Evolutionary conservation across 345 rosid species (phyloP), one percentile per base, ranked within the genome.

Genomic region (Aegle marmelos): DNA sequence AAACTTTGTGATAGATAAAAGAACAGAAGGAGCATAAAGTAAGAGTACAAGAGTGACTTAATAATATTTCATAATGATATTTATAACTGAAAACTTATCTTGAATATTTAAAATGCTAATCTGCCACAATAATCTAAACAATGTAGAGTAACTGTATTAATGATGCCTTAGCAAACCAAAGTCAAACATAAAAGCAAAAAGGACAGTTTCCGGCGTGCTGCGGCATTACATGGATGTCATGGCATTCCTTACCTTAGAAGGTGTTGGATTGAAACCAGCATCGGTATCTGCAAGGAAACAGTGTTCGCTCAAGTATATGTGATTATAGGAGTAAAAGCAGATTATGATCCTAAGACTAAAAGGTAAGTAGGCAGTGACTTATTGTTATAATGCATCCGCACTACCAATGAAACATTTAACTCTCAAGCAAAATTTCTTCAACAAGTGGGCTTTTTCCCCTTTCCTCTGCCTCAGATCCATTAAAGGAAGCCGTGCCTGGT

Each of bases 331-430:
- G 28, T 31, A 37, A 37, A 48, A 58, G 62, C 31, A 25, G 61
- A 56, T 17, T 13, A 50, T 25, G 22, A 25, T 6, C 41, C 7
- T 2, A 54, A 6, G 69, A 74, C 45, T 41, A 16, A 7, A 75
- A 45, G 25, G 60, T 14, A 22, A 22, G 31, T 31, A 30, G 10
- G 21, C 30, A 61, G 28, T 41, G 48, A 63, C 45, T 34, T 62
- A 11, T 60, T 60, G 50, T 25, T 22, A 13, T 45, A 74, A 66
- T 58, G 59, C 39, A 78, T n/a, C 39, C 11, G 72, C 60, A 83
- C 7, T 89, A 93, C 98, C 98, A 30, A 89, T 73, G 80, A 83
- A 89, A 81, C 94, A 90, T 85, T 90, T 93, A 17, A 89, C 96
- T 80, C 96, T 85, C 75, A 66, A 70, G 89, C 87, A 84, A 79